Percentiles rank a stretch among this genome's conserved stretches.
Conservation (phyloP, 2,329 filamentous ascomycete species). For the Aspergillus glaucus region DNA sequence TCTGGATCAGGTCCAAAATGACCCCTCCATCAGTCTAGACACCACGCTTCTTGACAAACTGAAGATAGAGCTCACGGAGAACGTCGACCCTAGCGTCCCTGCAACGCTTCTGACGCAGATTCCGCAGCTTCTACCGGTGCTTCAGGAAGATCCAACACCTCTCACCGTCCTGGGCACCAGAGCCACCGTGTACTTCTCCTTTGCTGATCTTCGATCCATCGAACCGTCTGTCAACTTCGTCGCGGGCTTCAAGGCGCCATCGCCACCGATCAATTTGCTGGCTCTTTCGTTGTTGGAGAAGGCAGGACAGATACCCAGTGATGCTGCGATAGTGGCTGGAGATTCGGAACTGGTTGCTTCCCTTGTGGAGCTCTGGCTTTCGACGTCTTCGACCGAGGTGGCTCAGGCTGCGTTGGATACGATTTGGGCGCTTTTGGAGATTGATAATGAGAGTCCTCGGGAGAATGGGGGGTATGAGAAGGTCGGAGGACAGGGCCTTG, state of each 20-base stretch:
- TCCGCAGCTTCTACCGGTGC: conserved; percentile 44
- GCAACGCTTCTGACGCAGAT: conserved; percentile 41
- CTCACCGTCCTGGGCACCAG: conserved; percentile 48
- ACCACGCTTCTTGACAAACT: conserved; percentile 46
- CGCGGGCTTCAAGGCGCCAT: conserved; percentile 47
- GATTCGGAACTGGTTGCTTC: conserved; percentile 50
- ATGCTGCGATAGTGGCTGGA: conserved; percentile 54
- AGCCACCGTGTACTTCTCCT: conserved; percentile 44
- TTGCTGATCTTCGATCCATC: conserved; percentile 44
- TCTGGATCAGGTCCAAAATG: conserved; percentile 38
- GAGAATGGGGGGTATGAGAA: conserved; percentile 19
- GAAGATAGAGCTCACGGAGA: conserved; percentile 38
- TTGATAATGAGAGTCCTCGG: conserved; percentile 38
- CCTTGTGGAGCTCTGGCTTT: conserved; percentile 54
- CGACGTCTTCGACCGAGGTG: conserved; percentile 49
- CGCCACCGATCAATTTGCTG: conserved; percentile 50
- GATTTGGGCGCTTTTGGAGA: conserved; percentile 47
- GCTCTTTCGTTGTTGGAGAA: conserved; percentile 53
- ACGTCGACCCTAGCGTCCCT: conserved; percentile 30
- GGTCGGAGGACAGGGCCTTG: conserved; percentile 43
- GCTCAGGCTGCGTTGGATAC: conserved; percentile 49
- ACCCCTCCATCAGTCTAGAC: conserved; percentile 43
- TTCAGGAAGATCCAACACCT: conserved; percentile 54
- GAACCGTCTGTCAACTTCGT: conserved; percentile 48
- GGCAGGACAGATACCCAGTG: conserved; percentile 44